Evolutionary conservation across 345 rosid genomes (phyloP).

Genomic region (Lepidium didymum): DNA sequence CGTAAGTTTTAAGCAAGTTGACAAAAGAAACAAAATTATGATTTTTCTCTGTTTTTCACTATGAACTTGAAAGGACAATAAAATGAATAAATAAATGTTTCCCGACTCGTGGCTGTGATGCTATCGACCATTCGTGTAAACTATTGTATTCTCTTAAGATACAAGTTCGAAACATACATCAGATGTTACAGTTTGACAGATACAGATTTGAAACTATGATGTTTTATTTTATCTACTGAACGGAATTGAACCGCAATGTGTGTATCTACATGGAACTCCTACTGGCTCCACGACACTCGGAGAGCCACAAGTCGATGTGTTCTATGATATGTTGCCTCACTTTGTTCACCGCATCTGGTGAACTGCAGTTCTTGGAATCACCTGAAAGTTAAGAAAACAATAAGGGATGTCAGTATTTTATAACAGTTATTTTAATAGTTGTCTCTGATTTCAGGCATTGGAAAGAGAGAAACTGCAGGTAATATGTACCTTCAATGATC

Average conservation of each 20-base stretch:
- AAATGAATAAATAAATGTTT: slow-evolving; percentile 28
- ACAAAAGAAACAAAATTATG: not conserved
- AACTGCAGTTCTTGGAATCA: slow-evolving; percentile 63
- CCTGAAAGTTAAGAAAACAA: slow-evolving; percentile 32
- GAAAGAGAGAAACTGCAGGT: not conserved
- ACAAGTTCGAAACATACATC: not conserved
- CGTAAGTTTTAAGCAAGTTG: not conserved
- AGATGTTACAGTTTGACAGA: slow-evolving; percentile 7
- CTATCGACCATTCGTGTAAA: not conserved
- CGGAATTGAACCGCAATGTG: too few species aligned
- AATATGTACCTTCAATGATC: slow-evolving; percentile 50
- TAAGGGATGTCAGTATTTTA: not conserved
- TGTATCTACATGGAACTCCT: slow-evolving; percentile 9
- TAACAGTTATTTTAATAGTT: not conserved
- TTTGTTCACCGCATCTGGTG: slow-evolving; percentile 81
- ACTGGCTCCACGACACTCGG: slow-evolving; percentile 45
- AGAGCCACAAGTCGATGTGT: slow-evolving; percentile 94
- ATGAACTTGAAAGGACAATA: slow-evolving; percentile 15
- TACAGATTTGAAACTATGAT: slow-evolving; percentile 9
- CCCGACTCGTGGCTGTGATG: not conserved
- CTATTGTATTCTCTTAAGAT: not conserved
- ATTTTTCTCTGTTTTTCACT: not conserved
- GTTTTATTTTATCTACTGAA: not conserved
- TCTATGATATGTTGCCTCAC: slow-evolving; percentile 67
- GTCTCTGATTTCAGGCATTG: not conserved